These are phyloP conservation scores for Geranomyces variabilis DNA, from an alignment of 192 early-diverging fungal genomes.

Conservation along the genomic window DNA sequence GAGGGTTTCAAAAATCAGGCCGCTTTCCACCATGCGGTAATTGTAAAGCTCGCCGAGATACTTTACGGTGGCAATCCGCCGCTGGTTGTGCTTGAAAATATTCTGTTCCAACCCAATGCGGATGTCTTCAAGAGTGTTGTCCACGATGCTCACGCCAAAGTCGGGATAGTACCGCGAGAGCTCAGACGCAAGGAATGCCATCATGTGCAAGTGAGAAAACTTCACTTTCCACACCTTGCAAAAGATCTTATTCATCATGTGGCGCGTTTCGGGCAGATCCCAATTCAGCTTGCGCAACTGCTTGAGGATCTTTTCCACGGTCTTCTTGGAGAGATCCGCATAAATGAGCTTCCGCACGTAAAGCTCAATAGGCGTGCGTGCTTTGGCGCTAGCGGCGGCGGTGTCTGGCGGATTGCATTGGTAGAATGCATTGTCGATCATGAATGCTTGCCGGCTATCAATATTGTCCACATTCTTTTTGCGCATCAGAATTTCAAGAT, in stretches of 20 bases:
- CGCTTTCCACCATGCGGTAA: conserved; percentile 81
- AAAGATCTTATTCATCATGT: conserved; percentile 76
- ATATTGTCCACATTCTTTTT: conserved; percentile 84
- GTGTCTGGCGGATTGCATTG: conserved; percentile 83
- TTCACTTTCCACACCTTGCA: conserved; percentile 94
- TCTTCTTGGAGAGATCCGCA: conserved; percentile 74
- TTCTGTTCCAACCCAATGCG: conserved; percentile 89
- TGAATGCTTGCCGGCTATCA: conserved; percentile 79
- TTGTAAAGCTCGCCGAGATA: conserved; percentile 94
- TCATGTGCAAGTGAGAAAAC: conserved; percentile 79
- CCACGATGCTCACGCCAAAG: conserved; percentile 88
- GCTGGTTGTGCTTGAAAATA: conserved; percentile 91
- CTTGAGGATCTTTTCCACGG: conserved; percentile 66
- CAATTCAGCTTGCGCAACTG: conserved; percentile 86
- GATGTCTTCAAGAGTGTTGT: conserved; percentile 82
- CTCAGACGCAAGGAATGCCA: conserved; percentile 79
- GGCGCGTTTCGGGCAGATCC: conserved; percentile 60
- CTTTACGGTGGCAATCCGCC: conserved; percentile 75
- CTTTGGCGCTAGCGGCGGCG: conserved; percentile 64
- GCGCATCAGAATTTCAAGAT: conserved; percentile 89
- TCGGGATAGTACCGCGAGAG: conserved; percentile 80
- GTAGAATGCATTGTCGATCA: conserved; percentile 95
- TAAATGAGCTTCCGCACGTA: conserved; percentile 91
- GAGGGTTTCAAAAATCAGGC: conserved; percentile 80
- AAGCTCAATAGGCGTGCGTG: conserved; percentile 79